phyloP scores from a whole-genome alignment of 768 basidiomycete genomes.

The Tephrocybe sp. region DNA sequence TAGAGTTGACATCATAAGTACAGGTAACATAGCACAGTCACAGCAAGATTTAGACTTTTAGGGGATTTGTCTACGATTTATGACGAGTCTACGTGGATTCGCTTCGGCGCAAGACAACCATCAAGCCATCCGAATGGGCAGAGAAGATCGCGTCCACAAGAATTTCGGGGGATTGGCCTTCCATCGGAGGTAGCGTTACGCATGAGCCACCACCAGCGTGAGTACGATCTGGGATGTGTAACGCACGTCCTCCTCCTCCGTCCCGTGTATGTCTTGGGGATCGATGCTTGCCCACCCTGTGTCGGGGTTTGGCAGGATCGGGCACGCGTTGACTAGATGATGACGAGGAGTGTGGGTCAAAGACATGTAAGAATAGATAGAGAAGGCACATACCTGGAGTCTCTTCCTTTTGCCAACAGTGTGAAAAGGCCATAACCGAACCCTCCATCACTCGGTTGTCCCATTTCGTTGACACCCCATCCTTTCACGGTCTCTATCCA shows the following conservation, averaged over 20 bases:
- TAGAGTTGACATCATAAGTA: too few relatives aligned
- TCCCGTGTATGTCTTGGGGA: constrained; percentile 10
- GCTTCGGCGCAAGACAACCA: constrained; percentile 67
- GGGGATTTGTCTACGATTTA: too few relatives aligned
- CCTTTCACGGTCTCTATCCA: constrained; percentile 80
- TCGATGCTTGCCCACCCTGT: constrained; percentile 13
- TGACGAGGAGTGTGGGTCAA: neutral
- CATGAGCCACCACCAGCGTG: constrained; percentile 6
- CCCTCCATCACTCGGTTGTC: constrained; percentile 80
- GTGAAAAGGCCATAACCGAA: constrained; percentile 79
- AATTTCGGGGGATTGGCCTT: constrained; percentile 37
- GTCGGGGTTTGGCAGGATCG: constrained; percentile 25
- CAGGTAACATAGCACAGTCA: too few relatives aligned
- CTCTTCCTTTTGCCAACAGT: constrained; percentile 54
- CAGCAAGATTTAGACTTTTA: too few relatives aligned
- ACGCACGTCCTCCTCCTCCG: constrained; percentile 12
- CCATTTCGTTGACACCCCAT: constrained; percentile 83
- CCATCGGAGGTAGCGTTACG: constrained; percentile 14
- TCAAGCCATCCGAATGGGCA: constrained; percentile 80
- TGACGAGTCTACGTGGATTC: constrained; percentile 12
- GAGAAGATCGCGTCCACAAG: constrained; percentile 80
- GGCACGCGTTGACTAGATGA: constrained; percentile 29
- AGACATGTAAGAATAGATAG: constrained; percentile 5
- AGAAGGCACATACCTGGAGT: constrained; percentile 45
- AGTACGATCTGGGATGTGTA: constrained; percentile 12